Conservation (phyloP, 164 flowering plant genomes). For the Vitis cinerea region DNA sequence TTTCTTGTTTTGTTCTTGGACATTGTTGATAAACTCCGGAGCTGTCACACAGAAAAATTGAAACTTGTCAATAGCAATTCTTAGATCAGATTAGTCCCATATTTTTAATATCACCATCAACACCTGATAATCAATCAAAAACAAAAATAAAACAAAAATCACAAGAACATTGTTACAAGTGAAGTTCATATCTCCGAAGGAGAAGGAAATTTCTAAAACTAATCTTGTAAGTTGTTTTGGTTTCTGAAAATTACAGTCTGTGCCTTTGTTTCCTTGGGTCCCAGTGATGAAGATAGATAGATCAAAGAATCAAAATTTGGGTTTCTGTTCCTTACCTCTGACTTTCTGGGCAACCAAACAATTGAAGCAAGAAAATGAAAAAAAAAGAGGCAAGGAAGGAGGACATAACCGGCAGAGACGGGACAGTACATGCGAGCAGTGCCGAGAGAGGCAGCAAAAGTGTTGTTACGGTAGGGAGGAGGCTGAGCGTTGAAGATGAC, state of each 20-base stretch:
- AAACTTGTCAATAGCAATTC: neutral
- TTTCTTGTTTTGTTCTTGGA: constrained; percentile 20
- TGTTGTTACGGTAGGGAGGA: neutral
- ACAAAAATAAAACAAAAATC: neutral
- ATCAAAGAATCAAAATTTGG: no score
- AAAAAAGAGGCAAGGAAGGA: neutral
- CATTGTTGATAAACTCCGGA: constrained; percentile 16
- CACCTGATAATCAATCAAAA: neutral
- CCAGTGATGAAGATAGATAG: no score
- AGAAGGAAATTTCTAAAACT: no score
- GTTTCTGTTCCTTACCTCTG: no score
- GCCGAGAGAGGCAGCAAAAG: constrained; percentile 16
- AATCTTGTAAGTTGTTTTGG: no score
- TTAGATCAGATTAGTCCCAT: neutral
- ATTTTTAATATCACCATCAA: neutral
- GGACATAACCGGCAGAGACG: constrained; percentile 10
- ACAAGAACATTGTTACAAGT: no score
- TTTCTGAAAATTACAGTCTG: no score
- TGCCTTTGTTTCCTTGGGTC: no score
- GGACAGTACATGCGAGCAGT: constrained; percentile 20
- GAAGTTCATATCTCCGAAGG: no score
- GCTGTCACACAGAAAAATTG: constrained; percentile 9
- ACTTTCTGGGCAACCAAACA: no score
- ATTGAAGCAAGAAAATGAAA: neutral
- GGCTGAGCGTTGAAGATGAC: constrained; percentile 26